Evolutionary conservation across 164 flowering plant genomes (phyloP).

Genomic region (Macadamia integrifolia): DNA sequence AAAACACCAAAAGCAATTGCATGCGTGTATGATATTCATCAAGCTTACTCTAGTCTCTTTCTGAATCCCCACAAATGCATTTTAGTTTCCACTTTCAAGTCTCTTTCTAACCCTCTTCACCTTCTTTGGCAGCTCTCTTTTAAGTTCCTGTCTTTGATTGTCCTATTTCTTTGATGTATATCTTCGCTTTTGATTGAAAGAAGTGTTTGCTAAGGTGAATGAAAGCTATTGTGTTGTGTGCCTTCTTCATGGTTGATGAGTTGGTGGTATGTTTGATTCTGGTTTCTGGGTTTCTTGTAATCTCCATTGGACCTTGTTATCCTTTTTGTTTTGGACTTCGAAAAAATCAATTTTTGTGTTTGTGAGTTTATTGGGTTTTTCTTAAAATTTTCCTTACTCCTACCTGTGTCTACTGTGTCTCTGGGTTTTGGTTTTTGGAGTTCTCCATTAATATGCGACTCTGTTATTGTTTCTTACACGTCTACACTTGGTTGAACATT

Average conservation of each 20-base stretch:
- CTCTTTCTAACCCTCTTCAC: slow-evolving; percentile 20
- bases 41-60: slow-evolving; percentile 10
- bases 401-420: too few species aligned
- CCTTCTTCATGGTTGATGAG: background rate
- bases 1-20: slow-evolving; percentile 64
- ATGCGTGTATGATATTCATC: slow-evolving; percentile 63
- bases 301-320: background rate
- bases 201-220: background rate
- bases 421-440: slow-evolving; percentile 8
- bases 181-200: too few species aligned
- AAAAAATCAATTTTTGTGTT: slow-evolving; percentile 5
- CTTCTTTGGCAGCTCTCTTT: slow-evolving; percentile 12
- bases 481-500: background rate
- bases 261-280: slow-evolving; percentile 19
- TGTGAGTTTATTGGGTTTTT: background rate
- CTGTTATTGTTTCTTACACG: too few species aligned
- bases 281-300: background rate
- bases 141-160: background rate
- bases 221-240: background rate
- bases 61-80: slow-evolving; percentile 16
- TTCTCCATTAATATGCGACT: background rate
- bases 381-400: background rate
- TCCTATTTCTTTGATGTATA: too few species aligned
- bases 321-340: slow-evolving; percentile 5
- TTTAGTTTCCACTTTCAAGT: slow-evolving; percentile 16